Evolutionary conservation across 1,284 basidiomycete species (phyloP), one percentile per base, ranked within the genome.

Genomic region (Termitomyces sp.): DNA sequence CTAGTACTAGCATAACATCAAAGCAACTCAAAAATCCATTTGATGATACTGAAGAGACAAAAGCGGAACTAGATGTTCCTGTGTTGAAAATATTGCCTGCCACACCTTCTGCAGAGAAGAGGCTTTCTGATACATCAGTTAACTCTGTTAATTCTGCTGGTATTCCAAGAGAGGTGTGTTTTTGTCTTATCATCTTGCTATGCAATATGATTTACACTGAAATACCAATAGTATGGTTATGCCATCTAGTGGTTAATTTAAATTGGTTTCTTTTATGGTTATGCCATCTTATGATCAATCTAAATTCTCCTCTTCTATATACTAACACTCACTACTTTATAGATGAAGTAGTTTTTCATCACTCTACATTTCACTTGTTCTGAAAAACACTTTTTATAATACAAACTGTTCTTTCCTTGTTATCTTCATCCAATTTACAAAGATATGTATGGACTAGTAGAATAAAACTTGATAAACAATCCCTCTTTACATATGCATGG

Each of bases 21-120:
- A 26, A 14, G 33, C 34, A 35, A n/a, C 13, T 52, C 35, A 52
- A 26, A 35, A 52, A 61, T 52, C 53, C 60, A 10, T 58, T 60
- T 30, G 57, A 52, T 18, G 55, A 62, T 11, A 33, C 34, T n/a
- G 21, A 46, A 26, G 21, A n/a, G 7, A 30, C 52, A 24, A 52
- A 37, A n/a, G 16, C 8, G 21, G 39, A 4, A 18, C 38, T 40
- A 28, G 34, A 47, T 5, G 24, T 54, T 33, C 33, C 54, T 16
- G 35, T 43, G 31, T 47, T 56, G 14, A 26, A 50, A 26, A 42
- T 53, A 18, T 18, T 28, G 21, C 47, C 53, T 35, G 49, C 52
- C 1, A 47, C 49, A 7, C 56, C 56, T 10, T 31, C 47, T 19
- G 40, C 5, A n/a, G 46, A 42, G 1, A 55, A 48, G 13, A 45